Evolutionary conservation across 495 filamentous ascomycete species (phyloP).

Genomic region (Viridothelium virens): DNA sequence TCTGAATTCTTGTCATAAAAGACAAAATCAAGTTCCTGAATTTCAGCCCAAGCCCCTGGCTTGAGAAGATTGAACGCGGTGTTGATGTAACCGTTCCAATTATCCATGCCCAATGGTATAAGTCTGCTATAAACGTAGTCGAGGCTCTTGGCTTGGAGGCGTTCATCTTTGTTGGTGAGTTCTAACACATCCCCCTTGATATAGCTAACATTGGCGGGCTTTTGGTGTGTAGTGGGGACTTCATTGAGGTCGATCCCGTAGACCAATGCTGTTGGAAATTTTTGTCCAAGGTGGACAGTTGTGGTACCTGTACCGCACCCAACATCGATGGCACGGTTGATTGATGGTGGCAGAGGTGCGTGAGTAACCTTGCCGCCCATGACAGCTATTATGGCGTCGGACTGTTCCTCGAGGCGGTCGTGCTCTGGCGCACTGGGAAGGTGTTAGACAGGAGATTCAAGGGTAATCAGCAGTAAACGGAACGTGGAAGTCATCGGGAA

Average conservation of each 20-base stretch:
- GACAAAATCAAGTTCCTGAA: conserved; percentile 10
- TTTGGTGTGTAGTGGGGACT: conserved; percentile 10
- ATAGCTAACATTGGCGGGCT: conserved; percentile 7
- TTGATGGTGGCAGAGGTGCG: not conserved
- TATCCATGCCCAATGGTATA: conserved; percentile 1
- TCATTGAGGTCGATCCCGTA: conserved; percentile 15
- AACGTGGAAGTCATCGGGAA: not conserved
- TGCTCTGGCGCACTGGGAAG: not conserved
- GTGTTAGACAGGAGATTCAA: not conserved
- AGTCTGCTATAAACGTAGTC: conserved; percentile 12
- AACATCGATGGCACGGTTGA: conserved; percentile 15
- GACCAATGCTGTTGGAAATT: conserved; percentile 14
- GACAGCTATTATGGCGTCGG: conserved; percentile 5
- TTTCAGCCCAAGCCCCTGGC: not conserved
- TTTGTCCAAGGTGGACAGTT: conserved; percentile 12
- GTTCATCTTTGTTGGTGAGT: not conserved
- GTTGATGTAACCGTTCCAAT: conserved; percentile 9
- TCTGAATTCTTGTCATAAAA: not conserved
- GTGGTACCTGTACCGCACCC: conserved; percentile 19
- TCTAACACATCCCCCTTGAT: conserved; percentile 9
- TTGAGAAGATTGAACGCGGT: conserved; percentile 3
- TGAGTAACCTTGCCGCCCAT: conserved; percentile 5
- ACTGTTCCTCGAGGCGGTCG: not conserved
- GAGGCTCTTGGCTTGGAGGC: not conserved
- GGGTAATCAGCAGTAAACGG: not conserved